Conservation (phyloP, 2,329 filamentous ascomycete species). For the Fusarium sp. region DNA sequence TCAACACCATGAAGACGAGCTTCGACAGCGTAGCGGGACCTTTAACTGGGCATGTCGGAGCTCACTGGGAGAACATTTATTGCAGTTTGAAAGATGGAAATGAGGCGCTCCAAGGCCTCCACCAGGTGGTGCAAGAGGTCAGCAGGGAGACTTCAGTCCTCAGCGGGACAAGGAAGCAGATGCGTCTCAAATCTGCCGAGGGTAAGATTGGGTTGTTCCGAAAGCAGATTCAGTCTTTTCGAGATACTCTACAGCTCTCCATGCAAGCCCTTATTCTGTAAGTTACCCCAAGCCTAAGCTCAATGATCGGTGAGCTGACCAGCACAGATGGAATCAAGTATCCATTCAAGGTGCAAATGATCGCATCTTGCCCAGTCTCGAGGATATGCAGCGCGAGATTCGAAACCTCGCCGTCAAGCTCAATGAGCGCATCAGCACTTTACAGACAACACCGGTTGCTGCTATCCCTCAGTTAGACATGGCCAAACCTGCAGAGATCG, state of each 20-base stretch:
- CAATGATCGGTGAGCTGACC: neutral
- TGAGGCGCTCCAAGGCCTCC: neutral
- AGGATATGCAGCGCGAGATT: neutral
- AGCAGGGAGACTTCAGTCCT: neutral
- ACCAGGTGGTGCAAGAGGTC: neutral
- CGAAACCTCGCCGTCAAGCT: neutral
- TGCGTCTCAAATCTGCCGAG: neutral
- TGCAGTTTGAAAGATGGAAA: slow-evolving; percentile 1
- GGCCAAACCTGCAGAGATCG: neutral
- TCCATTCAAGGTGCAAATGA: neutral
- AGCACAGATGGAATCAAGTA: neutral
- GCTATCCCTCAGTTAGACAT: neutral
- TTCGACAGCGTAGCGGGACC: neutral
- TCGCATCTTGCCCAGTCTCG: neutral
- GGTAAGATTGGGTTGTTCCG: neutral
- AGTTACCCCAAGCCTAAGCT: neutral
- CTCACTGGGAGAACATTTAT: slow-evolving; percentile 7
- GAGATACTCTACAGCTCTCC: neutral
- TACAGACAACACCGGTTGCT: neutral
- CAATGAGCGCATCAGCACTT: neutral
- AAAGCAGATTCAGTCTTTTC: neutral
- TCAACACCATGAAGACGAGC: slow-evolving; percentile 1
- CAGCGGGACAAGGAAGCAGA: neutral
- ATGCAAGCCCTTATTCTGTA: neutral
- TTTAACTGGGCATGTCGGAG: neutral